Percentiles rank a stretch among this genome's conserved stretches.
Conservation (phyloP, 306 rosid species). For the Vachellia pachyceras region DNA sequence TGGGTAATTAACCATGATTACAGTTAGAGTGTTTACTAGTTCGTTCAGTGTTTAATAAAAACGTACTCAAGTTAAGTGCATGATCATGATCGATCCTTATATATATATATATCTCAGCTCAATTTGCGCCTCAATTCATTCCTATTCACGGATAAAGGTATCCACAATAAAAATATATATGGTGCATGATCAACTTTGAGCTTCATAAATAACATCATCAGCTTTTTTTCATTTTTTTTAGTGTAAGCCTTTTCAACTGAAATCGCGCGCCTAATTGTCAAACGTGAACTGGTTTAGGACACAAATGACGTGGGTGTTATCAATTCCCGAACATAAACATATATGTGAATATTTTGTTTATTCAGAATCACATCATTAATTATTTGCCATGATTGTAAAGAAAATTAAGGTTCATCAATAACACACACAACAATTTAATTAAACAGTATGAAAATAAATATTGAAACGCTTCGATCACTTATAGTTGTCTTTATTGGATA, state of each 20-base stretch:
- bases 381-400: neutral
- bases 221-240: neutral
- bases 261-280: neutral
- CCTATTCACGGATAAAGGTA: neutral
- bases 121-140: slow-evolving; percentile 16
- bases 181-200: neutral
- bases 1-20: neutral
- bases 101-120: neutral
- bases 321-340: neutral
- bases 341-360: neutral
- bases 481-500: neutral
- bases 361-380: neutral
- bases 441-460: neutral
- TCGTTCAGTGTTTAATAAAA: neutral
- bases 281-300: neutral
- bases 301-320: neutral
- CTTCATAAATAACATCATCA: neutral
- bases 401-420: neutral
- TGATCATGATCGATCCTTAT: neutral
- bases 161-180: neutral
- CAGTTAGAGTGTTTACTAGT: neutral
- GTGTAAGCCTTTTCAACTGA: neutral
- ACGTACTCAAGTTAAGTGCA: neutral
- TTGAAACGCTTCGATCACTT: neutral
- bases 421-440: neutral